Evolutionary conservation across 1,139 yeast species (phyloP).

Genomic region (Protomyces arabidopsidicola): DNA sequence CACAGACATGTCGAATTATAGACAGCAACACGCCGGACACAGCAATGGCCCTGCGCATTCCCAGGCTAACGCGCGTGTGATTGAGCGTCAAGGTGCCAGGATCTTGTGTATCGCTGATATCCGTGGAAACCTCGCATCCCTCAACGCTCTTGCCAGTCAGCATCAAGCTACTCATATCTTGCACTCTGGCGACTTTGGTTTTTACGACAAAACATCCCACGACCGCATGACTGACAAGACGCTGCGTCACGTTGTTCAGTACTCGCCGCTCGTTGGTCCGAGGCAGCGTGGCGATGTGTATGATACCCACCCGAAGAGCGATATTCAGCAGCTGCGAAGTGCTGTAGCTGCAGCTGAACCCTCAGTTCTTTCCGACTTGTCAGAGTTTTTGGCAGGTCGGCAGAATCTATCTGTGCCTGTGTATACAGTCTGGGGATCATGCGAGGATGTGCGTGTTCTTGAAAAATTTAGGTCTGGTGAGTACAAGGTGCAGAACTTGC

Average conservation of each 20-base stretch:
- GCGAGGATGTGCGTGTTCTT: slow-evolving; percentile 66
- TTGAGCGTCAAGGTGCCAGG: slow-evolving; percentile 34
- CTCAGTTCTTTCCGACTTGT: slow-evolving; percentile 49
- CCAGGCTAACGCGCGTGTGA: neutral
- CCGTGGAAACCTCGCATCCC: slow-evolving; percentile 44
- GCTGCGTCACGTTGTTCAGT: slow-evolving; percentile 61
- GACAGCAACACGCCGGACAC: slow-evolving; percentile 4
- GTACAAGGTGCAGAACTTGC: slow-evolving; percentile 53
- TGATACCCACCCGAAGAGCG: slow-evolving; percentile 38
- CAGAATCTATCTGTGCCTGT: slow-evolving; percentile 56
- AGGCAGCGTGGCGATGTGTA: slow-evolving; percentile 15
- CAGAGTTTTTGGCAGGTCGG: slow-evolving; percentile 50
- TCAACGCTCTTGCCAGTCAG: slow-evolving; percentile 48
- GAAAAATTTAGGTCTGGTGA: slow-evolving; percentile 56
- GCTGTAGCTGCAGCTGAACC: slow-evolving; percentile 33
- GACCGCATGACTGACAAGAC: slow-evolving; percentile 45
- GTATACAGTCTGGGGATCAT: slow-evolving; percentile 69
- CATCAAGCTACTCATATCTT: slow-evolving; percentile 52
- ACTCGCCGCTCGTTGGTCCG: slow-evolving; percentile 48
- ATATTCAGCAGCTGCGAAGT: slow-evolving; percentile 43
- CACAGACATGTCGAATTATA: neutral
- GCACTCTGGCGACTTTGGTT: slow-evolving; percentile 78
- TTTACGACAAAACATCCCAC: slow-evolving; percentile 60
- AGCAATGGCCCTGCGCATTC: neutral
- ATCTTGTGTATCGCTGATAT: slow-evolving; percentile 49